Evolutionary conservation across 148 eudicot species (phyloP).

Genomic region (Rhododendron kiyosumense): DNA sequence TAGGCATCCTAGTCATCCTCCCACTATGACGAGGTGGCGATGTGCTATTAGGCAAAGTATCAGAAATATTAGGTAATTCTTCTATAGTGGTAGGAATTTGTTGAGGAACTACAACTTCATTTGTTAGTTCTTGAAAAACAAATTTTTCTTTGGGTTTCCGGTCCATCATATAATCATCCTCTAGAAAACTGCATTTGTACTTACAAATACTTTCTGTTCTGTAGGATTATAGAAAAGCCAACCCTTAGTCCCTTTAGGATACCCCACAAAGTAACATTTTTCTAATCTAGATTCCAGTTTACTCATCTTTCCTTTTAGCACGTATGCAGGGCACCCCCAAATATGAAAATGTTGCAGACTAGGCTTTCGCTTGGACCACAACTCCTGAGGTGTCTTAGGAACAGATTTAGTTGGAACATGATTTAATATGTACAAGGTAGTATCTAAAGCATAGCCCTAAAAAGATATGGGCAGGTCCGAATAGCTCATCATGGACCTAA

Average conservation of each 20-base stretch:
- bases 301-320: neutral
- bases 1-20: too few species aligned
- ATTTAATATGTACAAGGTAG: neutral
- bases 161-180: neutral
- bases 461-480: neutral
- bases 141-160: neutral
- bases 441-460: neutral
- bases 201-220: neutral
- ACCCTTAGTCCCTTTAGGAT: neutral
- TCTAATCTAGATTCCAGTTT: neutral
- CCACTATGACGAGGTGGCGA: neutral
- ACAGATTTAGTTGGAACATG: neutral
- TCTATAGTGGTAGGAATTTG: neutral
- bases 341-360: neutral
- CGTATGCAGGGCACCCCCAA: neutral
- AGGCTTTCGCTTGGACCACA: neutral
- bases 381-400: neutral
- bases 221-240: neutral
- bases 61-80: neutral
- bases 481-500: neutral
- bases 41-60: neutral
- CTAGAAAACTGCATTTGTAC: neutral
- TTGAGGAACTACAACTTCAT: neutral
- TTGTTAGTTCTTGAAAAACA: neutral
- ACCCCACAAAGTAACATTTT: neutral